These are phyloP conservation scores for Calophaca sinica DNA, from an alignment of 306 rosid species.

Conservation along the genomic window DNA sequence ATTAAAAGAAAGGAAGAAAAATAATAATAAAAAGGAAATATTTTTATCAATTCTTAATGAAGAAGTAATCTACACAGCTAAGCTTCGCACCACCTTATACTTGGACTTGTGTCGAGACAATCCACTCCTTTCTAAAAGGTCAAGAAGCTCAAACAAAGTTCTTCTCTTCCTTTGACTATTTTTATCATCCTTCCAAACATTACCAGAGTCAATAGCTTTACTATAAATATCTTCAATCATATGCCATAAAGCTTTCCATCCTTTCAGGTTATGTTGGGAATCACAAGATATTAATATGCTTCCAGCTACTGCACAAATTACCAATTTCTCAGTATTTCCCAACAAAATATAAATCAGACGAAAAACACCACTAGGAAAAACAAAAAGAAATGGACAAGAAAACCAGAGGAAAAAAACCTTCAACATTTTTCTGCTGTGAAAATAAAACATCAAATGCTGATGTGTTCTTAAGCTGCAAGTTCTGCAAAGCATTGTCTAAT, in stretches of 20 bases:
- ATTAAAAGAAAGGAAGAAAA: neutral
- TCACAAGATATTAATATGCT: constrained; percentile 48
- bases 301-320: constrained; percentile 50
- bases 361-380: neutral
- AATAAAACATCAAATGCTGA: constrained; percentile 39
- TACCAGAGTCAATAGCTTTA: constrained; percentile 59
- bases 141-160: constrained; percentile 75
- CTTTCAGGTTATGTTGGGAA: constrained; percentile 52
- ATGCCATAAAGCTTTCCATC: constrained; percentile 74
- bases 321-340: neutral
- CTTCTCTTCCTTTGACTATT: constrained; percentile 75
- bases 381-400: neutral
- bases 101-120: constrained; percentile 70
- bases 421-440: constrained; percentile 44
- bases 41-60: neutral
- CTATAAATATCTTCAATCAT: constrained; percentile 61
- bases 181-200: constrained; percentile 77
- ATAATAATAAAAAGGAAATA: neutral
- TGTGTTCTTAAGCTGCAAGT: constrained; percentile 48
- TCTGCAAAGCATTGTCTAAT: constrained; percentile 54
- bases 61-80: constrained; percentile 21
- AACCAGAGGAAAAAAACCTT: constrained; percentile 40
- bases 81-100: constrained; percentile 59
- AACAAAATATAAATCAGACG: constrained; percentile 10
- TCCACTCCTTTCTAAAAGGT: constrained; percentile 77